Percentiles rank a stretch among this genome's conserved stretches.
phyloP scores from a whole-genome alignment of 2,329 filamentous ascomycete genomes.

The Talaromyces piceae region DNA sequence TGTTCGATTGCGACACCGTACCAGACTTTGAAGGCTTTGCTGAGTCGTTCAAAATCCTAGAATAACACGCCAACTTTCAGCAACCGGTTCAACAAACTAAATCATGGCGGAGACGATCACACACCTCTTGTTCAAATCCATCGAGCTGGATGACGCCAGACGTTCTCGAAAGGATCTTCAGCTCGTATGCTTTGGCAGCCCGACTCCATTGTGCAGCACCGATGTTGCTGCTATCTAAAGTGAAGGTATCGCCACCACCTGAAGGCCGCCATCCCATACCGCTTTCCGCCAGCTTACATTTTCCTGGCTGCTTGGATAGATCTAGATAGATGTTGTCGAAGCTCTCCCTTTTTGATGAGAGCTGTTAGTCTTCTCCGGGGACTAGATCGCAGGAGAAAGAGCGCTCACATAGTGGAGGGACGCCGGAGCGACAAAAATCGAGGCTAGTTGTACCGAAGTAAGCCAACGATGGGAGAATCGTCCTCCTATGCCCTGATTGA shows the following conservation, averaged over 20 bases:
- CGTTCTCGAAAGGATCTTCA: constrained; percentile 81
- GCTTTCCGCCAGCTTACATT: constrained; percentile 89
- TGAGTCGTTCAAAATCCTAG: constrained; percentile 79
- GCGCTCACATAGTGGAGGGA: constrained; percentile 29
- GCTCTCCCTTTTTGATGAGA: constrained; percentile 59
- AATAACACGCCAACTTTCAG: constrained; percentile 1
- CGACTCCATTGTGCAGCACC: constrained; percentile 87
- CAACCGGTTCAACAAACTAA: not conserved
- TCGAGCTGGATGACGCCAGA: constrained; percentile 87
- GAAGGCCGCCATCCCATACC: constrained; percentile 93
- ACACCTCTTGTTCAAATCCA: constrained; percentile 79
- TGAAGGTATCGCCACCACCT: constrained; percentile 84
- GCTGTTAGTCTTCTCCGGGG: not conserved
- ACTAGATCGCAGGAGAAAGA: not conserved
- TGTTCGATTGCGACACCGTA: constrained; percentile 89
- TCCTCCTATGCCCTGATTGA: no score
- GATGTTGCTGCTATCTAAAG: constrained; percentile 80
- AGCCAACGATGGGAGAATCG: not conserved
- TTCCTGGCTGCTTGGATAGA: constrained; percentile 83
- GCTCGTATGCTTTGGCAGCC: constrained; percentile 83
- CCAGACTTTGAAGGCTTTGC: constrained; percentile 95
- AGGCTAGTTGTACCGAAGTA: not conserved
- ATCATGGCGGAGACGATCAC: not conserved
- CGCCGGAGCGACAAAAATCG: constrained; percentile 9
- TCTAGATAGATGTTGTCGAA: constrained; percentile 98